Conservation (phyloP, 2,329 filamentous ascomycete species). For the Fusarium goolgardi region DNA sequence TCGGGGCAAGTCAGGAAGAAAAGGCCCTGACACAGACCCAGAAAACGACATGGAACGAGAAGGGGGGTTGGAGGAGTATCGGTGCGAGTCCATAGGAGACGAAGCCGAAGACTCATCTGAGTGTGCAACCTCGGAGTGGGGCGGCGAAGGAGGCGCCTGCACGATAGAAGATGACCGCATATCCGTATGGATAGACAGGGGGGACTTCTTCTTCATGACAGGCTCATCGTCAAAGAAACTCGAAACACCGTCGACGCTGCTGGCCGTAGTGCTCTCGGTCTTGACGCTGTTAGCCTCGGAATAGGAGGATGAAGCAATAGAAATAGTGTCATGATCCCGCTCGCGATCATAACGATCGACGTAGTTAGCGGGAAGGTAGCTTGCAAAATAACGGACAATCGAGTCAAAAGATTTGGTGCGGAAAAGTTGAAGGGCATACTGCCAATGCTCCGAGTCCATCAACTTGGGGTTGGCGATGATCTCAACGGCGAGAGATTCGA, state of each 20-base stretch:
- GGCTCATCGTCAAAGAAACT: constrained; percentile 59
- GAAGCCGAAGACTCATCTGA: constrained; percentile 57
- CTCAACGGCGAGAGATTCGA: constrained; percentile 69
- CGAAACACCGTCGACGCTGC: constrained; percentile 54
- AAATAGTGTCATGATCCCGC: constrained; percentile 47
- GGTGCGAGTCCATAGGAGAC: constrained; percentile 51
- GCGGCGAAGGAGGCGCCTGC: constrained; percentile 53
- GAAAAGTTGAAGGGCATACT: constrained; percentile 68
- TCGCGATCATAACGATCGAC: constrained; percentile 56
- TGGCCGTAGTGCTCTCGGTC: constrained; percentile 54
- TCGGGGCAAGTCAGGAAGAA: constrained; percentile 50
- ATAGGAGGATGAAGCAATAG: constrained; percentile 53
- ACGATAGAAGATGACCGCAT: constrained; percentile 36
- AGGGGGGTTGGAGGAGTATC: constrained; percentile 54
- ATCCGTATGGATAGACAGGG: constrained; percentile 48
- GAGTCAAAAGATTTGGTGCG: constrained; percentile 69
- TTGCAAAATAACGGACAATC: constrained; percentile 69
- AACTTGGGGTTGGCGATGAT: constrained; percentile 70
- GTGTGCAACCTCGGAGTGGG: constrained; percentile 63
- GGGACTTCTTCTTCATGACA: constrained; percentile 59
- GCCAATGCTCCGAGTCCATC: constrained; percentile 70
- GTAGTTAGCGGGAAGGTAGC: constrained; percentile 66
- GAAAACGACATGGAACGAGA: constrained; percentile 65
- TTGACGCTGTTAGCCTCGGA: constrained; percentile 55
- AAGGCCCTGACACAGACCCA: constrained; percentile 59